Conservation (phyloP, 2,329 filamentous ascomycete genomes). For the Rugonectria rugulosa region DNA sequence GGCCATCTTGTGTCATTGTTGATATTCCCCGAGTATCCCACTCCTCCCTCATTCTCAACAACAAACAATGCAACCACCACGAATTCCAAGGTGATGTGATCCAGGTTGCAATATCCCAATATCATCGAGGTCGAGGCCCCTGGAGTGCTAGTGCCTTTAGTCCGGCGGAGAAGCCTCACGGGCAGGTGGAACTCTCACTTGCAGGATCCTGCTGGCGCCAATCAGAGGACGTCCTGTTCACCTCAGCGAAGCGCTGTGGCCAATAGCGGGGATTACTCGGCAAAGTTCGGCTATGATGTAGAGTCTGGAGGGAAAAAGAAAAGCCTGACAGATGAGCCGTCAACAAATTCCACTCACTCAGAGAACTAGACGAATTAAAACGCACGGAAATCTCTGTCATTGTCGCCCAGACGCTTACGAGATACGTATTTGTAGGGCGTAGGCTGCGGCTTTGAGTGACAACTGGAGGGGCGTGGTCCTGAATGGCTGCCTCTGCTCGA, state of each 20-base stretch:
- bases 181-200: slow-evolving; percentile 31
- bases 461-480: slow-evolving; percentile 11
- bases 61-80: slow-evolving; percentile 10
- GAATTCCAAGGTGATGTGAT: slow-evolving; percentile 17
- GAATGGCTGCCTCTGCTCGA: slow-evolving; percentile 20
- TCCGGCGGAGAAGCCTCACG: slow-evolving; percentile 25
- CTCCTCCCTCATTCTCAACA: slow-evolving; percentile 15
- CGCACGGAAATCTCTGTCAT: slow-evolving; percentile 36
- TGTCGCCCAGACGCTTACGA: slow-evolving; percentile 25
- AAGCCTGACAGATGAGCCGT: slow-evolving; percentile 18
- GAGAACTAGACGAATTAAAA: slow-evolving; percentile 34
- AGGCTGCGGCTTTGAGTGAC: no score
- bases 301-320: slow-evolving; percentile 9
- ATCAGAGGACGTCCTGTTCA: slow-evolving; percentile 18
- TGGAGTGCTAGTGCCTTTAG: slow-evolving; percentile 31
- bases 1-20: slow-evolving; percentile 18
- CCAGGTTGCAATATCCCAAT: not conserved
- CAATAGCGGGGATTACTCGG: slow-evolving; percentile 39
- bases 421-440: not conserved
- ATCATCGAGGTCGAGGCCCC: slow-evolving; percentile 8
- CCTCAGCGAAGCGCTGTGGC: not conserved
- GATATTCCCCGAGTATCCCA: slow-evolving; percentile 27
- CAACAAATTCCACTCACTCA: slow-evolving; percentile 16
- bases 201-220: slow-evolving; percentile 25
- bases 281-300: slow-evolving; percentile 35